Evolutionary conservation across 2,329 filamentous ascomycete species (phyloP).

Genomic region (Neophaeococcomyces aloes): DNA sequence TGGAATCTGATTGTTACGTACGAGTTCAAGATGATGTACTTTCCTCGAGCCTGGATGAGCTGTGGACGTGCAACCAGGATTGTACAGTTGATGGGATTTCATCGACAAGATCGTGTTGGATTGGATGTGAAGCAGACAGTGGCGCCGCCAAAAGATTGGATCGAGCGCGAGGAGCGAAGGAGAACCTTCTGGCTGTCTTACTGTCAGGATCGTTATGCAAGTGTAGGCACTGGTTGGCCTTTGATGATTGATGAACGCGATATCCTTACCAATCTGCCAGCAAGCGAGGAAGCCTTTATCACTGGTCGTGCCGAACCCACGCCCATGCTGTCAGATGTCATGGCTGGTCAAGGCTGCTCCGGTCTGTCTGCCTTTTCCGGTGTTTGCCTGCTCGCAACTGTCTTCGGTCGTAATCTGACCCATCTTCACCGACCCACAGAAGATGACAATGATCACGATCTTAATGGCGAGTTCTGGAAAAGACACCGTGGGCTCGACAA

Average conservation of each 20-base stretch:
- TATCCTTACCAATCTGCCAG: conserved; percentile 73
- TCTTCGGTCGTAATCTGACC: conserved; percentile 82
- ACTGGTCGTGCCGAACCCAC: conserved; percentile 66
- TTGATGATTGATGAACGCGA: conserved; percentile 89
- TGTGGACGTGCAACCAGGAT: conserved; percentile 71
- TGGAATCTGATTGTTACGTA: conserved; percentile 71
- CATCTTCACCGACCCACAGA: conserved; percentile 80
- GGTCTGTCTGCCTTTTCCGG: conserved; percentile 69
- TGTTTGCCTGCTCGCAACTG: conserved; percentile 71
- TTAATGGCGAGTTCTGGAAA: conserved; percentile 93
- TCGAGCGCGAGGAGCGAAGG: conserved; percentile 79
- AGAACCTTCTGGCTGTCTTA: conserved; percentile 95
- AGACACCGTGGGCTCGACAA: conserved; percentile 83
- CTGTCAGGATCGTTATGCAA: conserved; percentile 81
- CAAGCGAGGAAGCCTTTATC: conserved; percentile 74
- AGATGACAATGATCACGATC: conserved; percentile 72
- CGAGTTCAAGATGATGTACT: conserved; percentile 97
- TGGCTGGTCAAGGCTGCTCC: conserved; percentile 59
- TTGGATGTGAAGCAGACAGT: conserved; percentile 90
- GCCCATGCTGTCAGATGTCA: conserved; percentile 48
- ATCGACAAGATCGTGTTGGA: conserved; percentile 70
- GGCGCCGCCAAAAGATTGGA: conserved; percentile 81
- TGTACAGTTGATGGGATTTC: conserved; percentile 83
- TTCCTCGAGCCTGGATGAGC: conserved; percentile 90
- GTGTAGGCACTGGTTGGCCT: conserved; percentile 94